A percentile compares a stretch with the other conserved stretches of the same genome.
phyloP scores from a whole-genome alignment of 2,329 filamentous ascomycete genomes.

The Fusarium proliferatum region DNA sequence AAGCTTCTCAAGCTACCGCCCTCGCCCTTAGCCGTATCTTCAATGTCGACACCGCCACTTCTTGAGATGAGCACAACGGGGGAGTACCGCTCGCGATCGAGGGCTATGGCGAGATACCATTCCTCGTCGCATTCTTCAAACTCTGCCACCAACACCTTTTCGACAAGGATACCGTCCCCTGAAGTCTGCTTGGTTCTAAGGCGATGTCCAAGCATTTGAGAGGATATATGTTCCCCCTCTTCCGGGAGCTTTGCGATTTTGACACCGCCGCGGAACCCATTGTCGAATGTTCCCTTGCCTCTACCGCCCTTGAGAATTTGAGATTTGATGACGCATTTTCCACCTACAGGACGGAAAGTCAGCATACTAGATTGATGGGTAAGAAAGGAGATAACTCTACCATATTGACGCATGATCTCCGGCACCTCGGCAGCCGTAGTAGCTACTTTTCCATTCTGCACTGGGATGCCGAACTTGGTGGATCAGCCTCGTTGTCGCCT shows the following conservation, averaged over 20 bases:
- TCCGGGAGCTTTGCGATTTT: not conserved
- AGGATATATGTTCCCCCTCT: not conserved
- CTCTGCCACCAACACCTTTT: not conserved
- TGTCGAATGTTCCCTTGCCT: conserved; percentile 1
- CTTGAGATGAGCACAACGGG: not conserved
- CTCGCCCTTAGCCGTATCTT: not conserved
- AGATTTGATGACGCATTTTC: conserved; percentile 2
- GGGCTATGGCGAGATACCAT: conserved; percentile 1
- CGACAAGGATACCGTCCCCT: not conserved
- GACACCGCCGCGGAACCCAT: not conserved
- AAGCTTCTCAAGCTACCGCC: not conserved
- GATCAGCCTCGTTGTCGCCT: fast-evolving
- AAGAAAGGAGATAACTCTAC: not conserved
- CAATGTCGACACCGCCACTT: not conserved
- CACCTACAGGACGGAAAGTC: not conserved
- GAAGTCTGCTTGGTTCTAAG: conserved; percentile 1
- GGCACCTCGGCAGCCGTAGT: not conserved
- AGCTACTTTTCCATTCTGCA: not conserved
- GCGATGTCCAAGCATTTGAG: not conserved
- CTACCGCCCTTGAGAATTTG: not conserved
- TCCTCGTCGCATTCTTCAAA: not conserved
- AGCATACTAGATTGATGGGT: fast-evolving
- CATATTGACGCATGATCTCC: not conserved
- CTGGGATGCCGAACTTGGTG: not conserved
- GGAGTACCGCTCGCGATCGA: not conserved